phyloP scores from a whole-genome alignment of 2,329 filamentous ascomycete genomes.

The Aspergillus pseudoglaucus region DNA sequence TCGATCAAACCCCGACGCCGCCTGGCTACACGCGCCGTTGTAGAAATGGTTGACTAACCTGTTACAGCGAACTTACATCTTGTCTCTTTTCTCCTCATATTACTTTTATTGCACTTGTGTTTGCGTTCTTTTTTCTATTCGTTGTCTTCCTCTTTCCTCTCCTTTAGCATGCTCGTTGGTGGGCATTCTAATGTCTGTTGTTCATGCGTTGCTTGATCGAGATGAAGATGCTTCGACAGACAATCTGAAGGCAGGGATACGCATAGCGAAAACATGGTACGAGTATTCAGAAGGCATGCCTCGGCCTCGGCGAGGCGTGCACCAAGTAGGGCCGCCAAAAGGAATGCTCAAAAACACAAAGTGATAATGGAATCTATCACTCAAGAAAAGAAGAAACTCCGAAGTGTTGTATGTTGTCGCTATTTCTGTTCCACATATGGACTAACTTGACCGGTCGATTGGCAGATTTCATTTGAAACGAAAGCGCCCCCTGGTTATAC shows the following conservation, averaged over 20 bases:
- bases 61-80: slow-evolving; percentile 1
- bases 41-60: no score
- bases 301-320: slow-evolving; percentile 28
- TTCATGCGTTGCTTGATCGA: slow-evolving; percentile 4
- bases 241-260: slow-evolving; percentile 6
- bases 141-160: neutral
- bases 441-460: slow-evolving; percentile 26
- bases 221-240: slow-evolving; percentile 12
- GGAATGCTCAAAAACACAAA: slow-evolving; percentile 45
- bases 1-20: no score
- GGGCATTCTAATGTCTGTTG: neutral
- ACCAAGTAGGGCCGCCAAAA: slow-evolving; percentile 26
- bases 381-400: slow-evolving; percentile 55
- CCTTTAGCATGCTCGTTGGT: slow-evolving; percentile 1
- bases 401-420: slow-evolving; percentile 41
- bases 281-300: slow-evolving; percentile 28
- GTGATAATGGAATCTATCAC: slow-evolving; percentile 53
- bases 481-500: slow-evolving; percentile 54
- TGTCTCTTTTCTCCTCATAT: slow-evolving; percentile 1
- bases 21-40: no score
- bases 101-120: neutral
- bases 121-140: neutral
- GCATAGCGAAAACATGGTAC: slow-evolving; percentile 25
- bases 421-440: slow-evolving; percentile 1
- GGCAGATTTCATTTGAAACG: slow-evolving; percentile 50